Conservation (phyloP, 129 eudicot genomes). For the Arctium lappa region DNA sequence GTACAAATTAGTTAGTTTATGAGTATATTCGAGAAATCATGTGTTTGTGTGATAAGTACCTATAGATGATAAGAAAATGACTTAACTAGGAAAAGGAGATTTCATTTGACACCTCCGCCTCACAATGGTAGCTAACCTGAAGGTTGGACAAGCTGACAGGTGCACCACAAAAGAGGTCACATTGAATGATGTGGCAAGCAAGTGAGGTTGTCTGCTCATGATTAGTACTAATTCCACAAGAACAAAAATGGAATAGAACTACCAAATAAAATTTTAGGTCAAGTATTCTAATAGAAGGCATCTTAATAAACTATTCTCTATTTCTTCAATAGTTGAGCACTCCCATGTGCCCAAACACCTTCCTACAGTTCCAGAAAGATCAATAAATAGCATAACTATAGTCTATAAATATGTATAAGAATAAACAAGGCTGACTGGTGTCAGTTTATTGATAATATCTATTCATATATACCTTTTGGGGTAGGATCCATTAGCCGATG, state of each 20-base stretch:
- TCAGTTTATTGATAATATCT: not conserved
- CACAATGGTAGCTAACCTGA: not conserved
- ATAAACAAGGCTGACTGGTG: not conserved
- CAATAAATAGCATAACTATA: no score
- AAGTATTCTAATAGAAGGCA: no score
- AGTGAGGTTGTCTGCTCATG: no score
- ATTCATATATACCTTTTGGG: slow-evolving; percentile 65
- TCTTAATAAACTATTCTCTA: no score
- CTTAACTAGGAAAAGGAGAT: not conserved
- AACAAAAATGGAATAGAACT: no score
- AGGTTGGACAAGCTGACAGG: not conserved
- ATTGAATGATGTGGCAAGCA: not conserved
- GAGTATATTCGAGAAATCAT: not conserved
- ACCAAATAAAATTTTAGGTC: no score
- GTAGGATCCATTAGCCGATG: slow-evolving; percentile 69
- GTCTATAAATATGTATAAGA: not conserved
- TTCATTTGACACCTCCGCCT: not conserved
- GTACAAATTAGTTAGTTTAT: not conserved
- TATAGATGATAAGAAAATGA: not conserved
- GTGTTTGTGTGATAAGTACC: not conserved
- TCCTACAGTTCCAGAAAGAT: no score
- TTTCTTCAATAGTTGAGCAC: no score
- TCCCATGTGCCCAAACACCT: no score
- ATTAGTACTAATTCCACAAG: no score
- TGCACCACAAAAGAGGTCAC: no score